These are phyloP conservation scores for Stereum hirsutum DNA, from an alignment of 1,284 basidiomycete species.

Conservation along the genomic window DNA sequence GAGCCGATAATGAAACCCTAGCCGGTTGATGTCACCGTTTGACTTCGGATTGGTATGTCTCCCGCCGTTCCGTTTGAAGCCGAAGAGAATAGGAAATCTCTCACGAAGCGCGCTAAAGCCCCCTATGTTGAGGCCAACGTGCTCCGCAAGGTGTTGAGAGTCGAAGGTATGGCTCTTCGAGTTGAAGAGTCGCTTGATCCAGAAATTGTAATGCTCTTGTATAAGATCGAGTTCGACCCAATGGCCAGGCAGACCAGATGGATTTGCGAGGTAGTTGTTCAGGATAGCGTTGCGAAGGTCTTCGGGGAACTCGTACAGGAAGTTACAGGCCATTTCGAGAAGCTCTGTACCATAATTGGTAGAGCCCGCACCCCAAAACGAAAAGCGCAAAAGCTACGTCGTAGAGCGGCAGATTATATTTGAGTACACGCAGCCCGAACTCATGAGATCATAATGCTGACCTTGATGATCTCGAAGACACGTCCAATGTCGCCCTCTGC, in stretches of 20 bases:
- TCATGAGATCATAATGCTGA: too few relatives aligned
- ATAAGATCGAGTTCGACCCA: conserved; percentile 14
- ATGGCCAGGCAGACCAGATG: conserved; percentile 9
- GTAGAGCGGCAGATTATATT: not conserved
- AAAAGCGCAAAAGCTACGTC: not conserved
- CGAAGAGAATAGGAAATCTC: too few relatives aligned
- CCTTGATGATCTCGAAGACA: conserved; percentile 15
- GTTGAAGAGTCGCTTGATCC: conserved; percentile 11
- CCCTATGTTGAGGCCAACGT: too few relatives aligned
- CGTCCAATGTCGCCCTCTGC: conserved; percentile 14
- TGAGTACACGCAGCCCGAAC: too few relatives aligned
- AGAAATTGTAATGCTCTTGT: conserved; percentile 15
- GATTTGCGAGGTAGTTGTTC: conserved; percentile 16
- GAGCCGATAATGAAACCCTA: too few relatives aligned
- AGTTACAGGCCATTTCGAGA: not conserved
- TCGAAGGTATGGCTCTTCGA: too few relatives aligned
- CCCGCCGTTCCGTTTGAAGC: too few relatives aligned
- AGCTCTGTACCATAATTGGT: not conserved
- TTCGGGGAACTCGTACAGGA: not conserved
- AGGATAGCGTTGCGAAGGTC: conserved; percentile 4
- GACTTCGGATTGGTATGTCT: too few relatives aligned
- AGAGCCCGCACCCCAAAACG: not conserved
- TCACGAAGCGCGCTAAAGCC: too few relatives aligned
- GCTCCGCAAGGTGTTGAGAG: too few relatives aligned
- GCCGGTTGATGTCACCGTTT: too few relatives aligned